Evolutionary conservation across 495 filamentous ascomycete species (phyloP).

Genomic region (Penicillium dipodomyicola): DNA sequence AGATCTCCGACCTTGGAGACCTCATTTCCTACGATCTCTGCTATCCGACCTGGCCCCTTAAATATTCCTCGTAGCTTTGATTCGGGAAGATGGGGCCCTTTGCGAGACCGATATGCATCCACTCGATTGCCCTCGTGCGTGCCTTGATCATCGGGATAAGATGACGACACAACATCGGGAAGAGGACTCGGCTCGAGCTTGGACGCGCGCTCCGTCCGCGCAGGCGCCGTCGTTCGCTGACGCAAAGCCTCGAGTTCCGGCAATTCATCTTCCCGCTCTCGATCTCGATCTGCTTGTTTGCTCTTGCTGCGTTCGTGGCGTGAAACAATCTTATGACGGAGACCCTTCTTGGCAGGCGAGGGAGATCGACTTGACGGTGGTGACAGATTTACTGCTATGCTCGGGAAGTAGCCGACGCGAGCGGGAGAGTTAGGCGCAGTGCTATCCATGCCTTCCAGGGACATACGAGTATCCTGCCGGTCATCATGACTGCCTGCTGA

Average conservation of each 20-base stretch:
- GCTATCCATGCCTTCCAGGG: conserved; percentile 47
- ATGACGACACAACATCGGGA: conserved; percentile 29
- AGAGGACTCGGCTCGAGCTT: conserved; percentile 36
- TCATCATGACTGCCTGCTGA: conserved; percentile 39
- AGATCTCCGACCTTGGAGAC: conserved; percentile 57
- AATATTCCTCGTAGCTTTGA: conserved; percentile 52
- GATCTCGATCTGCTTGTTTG: conserved; percentile 34
- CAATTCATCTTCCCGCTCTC: conserved; percentile 23
- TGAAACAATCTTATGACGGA: conserved; percentile 44
- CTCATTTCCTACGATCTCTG: conserved; percentile 54
- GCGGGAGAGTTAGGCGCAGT: conserved; percentile 49
- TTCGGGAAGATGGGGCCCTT: conserved; percentile 30
- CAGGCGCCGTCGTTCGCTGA: conserved; percentile 20
- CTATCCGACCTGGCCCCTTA: conserved; percentile 53
- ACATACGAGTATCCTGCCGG: conserved; percentile 38
- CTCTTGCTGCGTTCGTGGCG: conserved; percentile 47
- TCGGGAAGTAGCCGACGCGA: conserved; percentile 50
- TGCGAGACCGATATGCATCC: conserved; percentile 28
- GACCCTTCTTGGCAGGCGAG: conserved; percentile 49
- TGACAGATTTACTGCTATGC: conserved; percentile 56
- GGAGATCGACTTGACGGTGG: conserved; percentile 51
- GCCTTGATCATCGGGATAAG: conserved; percentile 28
- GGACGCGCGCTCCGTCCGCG: conserved; percentile 16
- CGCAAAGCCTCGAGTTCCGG: conserved; percentile 20
- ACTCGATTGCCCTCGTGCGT: conserved; percentile 14